A percentile compares a stretch with the other conserved stretches of the same genome.
These are phyloP conservation scores for Cucurbita pepo DNA, from an alignment of 306 rosid species.

Conservation along the genomic window DNA sequence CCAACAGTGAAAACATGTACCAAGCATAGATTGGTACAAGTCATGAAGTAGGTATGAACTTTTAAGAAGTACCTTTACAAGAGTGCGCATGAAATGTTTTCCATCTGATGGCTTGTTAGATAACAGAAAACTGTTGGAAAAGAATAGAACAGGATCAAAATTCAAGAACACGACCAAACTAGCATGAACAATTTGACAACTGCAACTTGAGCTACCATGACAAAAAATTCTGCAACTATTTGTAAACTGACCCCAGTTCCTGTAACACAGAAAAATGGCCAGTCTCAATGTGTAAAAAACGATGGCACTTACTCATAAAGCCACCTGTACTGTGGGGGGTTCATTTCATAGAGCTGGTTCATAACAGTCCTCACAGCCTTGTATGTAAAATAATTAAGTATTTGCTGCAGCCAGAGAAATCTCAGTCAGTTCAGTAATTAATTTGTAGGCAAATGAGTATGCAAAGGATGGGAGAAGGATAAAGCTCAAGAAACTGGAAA, in stretches of 20 bases:
- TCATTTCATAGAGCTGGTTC: conserved; percentile 87
- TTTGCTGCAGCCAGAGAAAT: conserved; percentile 50
- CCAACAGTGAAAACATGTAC: background rate
- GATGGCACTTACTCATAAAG: conserved; percentile 63
- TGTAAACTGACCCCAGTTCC: background rate
- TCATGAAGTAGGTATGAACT: background rate
- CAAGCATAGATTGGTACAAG: background rate
- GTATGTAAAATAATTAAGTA: conserved; percentile 81
- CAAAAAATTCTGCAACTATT: background rate
- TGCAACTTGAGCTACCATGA: background rate
- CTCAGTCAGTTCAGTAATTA: conserved; percentile 4
- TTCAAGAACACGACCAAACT: background rate
- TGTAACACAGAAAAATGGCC: background rate
- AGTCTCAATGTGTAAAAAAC: background rate
- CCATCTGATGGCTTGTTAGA: conserved; percentile 74
- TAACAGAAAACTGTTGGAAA: conserved; percentile 47
- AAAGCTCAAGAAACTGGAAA: background rate
- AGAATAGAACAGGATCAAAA: conserved; percentile 1
- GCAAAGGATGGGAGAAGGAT: background rate
- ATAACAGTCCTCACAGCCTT: conserved; percentile 95
- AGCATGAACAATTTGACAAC: background rate
- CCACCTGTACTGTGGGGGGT: conserved; percentile 81
- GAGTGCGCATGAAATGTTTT: conserved; percentile 54
- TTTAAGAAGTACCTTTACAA: conserved; percentile 54
- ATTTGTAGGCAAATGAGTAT: background rate